A percentile compares a stretch with the other conserved stretches of the same genome.
Conservation (phyloP, 805 yeast species). For the Monosporozyma yasuniensis region DNA sequence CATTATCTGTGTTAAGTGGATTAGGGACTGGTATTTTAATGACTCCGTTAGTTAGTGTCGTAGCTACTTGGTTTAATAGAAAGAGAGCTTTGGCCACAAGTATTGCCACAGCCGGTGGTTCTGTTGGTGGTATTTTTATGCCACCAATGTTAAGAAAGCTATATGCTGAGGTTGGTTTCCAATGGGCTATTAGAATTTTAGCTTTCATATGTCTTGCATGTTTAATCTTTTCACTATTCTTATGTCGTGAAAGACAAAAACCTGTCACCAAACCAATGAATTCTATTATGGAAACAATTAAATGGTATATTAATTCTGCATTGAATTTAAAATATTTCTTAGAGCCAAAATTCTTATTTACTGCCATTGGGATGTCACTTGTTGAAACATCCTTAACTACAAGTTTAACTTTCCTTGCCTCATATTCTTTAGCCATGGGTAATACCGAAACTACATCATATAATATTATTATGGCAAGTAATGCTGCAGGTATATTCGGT, state of each 20-base stretch:
- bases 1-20: conserved; percentile 50
- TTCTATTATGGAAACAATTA: conserved; percentile 26
- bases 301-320: conserved; percentile 24
- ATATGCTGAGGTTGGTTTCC: conserved; percentile 43
- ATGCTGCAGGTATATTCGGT: conserved; percentile 40
- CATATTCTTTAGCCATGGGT: conserved; percentile 44
- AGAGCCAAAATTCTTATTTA: conserved; percentile 37
- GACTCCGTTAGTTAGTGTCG: conserved; percentile 52
- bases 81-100: conserved; percentile 52
- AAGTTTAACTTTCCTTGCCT: conserved; percentile 42
- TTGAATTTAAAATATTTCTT: conserved; percentile 31
- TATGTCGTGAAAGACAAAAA: conserved; percentile 36
- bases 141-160: conserved; percentile 45
- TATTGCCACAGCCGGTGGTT: conserved; percentile 45
- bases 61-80: conserved; percentile 56
- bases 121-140: conserved; percentile 48
- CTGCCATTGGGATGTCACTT: conserved; percentile 37
- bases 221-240: conserved; percentile 28
- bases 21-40: conserved; percentile 51
- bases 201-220: conserved; percentile 40
- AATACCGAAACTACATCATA: conserved; percentile 36
- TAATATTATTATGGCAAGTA: conserved; percentile 39
- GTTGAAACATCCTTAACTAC: conserved; percentile 41
- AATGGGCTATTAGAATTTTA: conserved; percentile 51
- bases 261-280: conserved; percentile 30